Evolutionary conservation across 495 filamentous ascomycete genomes (phyloP).

Genomic region (Tirmania nivea): DNA sequence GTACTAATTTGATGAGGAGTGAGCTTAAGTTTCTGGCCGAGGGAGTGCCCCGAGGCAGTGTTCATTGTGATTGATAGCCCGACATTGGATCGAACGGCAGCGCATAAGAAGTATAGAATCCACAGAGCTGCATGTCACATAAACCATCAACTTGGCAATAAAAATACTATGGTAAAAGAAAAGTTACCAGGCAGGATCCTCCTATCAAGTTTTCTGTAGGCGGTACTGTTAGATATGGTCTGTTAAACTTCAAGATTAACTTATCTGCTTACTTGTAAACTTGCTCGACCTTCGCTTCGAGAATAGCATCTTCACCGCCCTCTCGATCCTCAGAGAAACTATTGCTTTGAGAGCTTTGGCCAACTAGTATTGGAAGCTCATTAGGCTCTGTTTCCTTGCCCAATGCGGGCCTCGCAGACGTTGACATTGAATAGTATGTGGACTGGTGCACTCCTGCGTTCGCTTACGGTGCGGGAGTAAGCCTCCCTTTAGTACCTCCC

Average conservation of each 20-base stretch:
- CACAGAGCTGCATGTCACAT: conserved; percentile 42
- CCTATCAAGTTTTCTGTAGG: conserved; percentile 45
- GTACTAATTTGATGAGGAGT: conserved; percentile 56
- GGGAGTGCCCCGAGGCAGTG: conserved; percentile 38
- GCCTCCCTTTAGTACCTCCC: too few relatives aligned
- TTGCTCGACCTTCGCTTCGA: conserved; percentile 34
- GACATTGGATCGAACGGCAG: conserved; percentile 76
- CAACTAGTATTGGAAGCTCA: too few relatives aligned
- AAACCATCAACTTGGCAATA: not conserved
- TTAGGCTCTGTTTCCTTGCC: too few relatives aligned
- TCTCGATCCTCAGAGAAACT: conserved; percentile 17
- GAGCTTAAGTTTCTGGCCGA: conserved; percentile 42
- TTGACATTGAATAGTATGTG: too few relatives aligned
- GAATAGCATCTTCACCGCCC: conserved; percentile 23
- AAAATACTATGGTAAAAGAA: not conserved
- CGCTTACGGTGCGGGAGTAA: too few relatives aligned
- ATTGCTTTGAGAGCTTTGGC: not conserved
- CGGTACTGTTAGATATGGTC: not conserved
- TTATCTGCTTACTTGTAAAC: conserved; percentile 32
- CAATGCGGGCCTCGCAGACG: too few relatives aligned
- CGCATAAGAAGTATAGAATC: conserved; percentile 83
- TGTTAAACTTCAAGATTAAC: not conserved
- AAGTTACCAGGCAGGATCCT: conserved; percentile 52
- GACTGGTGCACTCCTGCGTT: too few relatives aligned
- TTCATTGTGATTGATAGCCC: conserved; percentile 88